Percentiles rank a stretch among this genome's conserved stretches.
Evolutionary conservation across 2,329 filamentous ascomycete genomes (phyloP).

Genomic region (Ophiostoma tasmaniense): DNA sequence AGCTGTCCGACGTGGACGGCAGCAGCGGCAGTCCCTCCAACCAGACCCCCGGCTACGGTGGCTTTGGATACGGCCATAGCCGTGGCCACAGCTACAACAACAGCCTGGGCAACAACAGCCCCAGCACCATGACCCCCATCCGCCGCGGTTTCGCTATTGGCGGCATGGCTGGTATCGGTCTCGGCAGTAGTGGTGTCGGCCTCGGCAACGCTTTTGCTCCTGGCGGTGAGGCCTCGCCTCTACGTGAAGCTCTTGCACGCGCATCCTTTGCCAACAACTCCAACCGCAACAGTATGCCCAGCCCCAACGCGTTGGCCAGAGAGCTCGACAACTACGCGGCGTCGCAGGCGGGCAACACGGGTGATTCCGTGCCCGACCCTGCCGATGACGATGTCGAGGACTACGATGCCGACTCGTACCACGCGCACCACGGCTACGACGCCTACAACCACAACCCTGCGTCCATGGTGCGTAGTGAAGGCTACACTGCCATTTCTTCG

Average conservation of each 20-base stretch:
- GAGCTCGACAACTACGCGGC: conserved; percentile 15
- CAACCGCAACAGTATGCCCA: conserved; percentile 20
- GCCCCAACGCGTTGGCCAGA: conserved; percentile 13
- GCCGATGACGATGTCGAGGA: conserved; percentile 6
- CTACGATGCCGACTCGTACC: not conserved
- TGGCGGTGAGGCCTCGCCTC: conserved; percentile 24
- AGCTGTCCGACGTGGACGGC: conserved; percentile 21
- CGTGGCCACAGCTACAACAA: not conserved
- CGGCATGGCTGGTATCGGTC: conserved; percentile 7
- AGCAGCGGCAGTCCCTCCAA: conserved; percentile 19
- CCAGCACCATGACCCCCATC: conserved; percentile 8
- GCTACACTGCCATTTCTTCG: conserved; percentile 1
- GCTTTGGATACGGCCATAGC: not conserved
- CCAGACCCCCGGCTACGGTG: not conserved
- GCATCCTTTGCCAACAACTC: conserved; percentile 14
- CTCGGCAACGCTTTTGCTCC: not conserved
- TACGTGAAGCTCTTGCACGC: conserved; percentile 20
- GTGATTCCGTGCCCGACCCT: not conserved
- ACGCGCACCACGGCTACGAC: not conserved
- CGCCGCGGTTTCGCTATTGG: conserved; percentile 15
- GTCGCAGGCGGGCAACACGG: not conserved
- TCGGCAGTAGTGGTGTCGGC: not conserved
- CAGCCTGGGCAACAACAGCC: not conserved
- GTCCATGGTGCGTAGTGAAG: conserved; percentile 12
- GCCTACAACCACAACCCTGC: conserved; percentile 5